phyloP scores from a whole-genome alignment of 2,329 filamentous ascomycete genomes.

The Talaromyces albobiverticillius region DNA sequence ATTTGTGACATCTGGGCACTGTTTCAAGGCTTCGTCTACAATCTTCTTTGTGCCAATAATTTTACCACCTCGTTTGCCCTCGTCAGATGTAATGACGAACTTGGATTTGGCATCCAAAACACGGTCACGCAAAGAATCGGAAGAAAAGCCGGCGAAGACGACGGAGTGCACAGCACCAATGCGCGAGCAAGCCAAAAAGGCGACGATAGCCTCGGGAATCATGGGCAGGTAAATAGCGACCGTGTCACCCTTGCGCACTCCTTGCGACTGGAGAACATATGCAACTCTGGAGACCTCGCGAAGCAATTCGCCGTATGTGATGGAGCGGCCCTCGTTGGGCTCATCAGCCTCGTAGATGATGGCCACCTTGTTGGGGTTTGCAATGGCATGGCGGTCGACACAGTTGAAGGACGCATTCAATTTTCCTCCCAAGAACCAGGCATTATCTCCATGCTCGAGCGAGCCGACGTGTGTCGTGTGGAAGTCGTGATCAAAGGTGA shows the following conservation, averaged over 20 bases:
- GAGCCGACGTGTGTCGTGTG: slow-evolving; percentile 79
- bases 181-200: slow-evolving; percentile 84
- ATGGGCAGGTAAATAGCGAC: slow-evolving; percentile 97
- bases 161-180: slow-evolving; percentile 97
- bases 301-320: slow-evolving; percentile 91
- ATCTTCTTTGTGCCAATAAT: slow-evolving; percentile 98
- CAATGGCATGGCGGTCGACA: slow-evolving; percentile 93
- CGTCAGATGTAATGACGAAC: slow-evolving; percentile 94
- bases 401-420: slow-evolving; percentile 98
- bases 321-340: slow-evolving; percentile 75
- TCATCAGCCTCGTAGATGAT: slow-evolving; percentile 99
- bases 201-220: slow-evolving; percentile 93
- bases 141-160: slow-evolving; percentile 95
- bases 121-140: slow-evolving; percentile 91
- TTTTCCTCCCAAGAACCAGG: slow-evolving; percentile 92
- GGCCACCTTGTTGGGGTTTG: slow-evolving; percentile 86
- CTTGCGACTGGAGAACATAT: slow-evolving; percentile 88
- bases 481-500: slow-evolving; percentile 90
- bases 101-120: slow-evolving; percentile 87
- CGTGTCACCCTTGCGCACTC: slow-evolving; percentile 94
- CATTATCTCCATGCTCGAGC: slow-evolving; percentile 74
- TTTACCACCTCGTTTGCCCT: slow-evolving; percentile 97
- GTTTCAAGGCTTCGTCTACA: slow-evolving; percentile 94
- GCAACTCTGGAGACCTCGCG: slow-evolving; percentile 86
- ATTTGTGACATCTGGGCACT: slow-evolving; percentile 83